Evolutionary conservation across 352 stramenopile species (phyloP), one percentile per base, ranked within the genome.

Genomic region (Pelagophyceae sp.): DNA sequence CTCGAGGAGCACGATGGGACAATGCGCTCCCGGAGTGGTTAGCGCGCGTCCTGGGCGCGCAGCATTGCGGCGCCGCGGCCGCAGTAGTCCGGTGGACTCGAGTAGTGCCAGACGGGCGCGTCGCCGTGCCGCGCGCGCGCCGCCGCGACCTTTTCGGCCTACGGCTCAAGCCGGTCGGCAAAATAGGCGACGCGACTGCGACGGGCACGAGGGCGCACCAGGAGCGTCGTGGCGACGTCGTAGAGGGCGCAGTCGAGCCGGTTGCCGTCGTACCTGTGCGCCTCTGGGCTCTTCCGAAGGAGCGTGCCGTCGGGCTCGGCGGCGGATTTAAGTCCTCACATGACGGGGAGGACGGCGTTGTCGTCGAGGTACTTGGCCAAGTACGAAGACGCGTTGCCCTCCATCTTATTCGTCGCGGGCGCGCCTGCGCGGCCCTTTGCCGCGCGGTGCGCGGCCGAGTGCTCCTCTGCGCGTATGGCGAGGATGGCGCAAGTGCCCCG

Each of bases 241-340:
- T 74, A 74, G 35, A 74, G 38, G 2, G 31, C 33, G 67, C 67
- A 74, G 67, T 74, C 67, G 67, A 74, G 67, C 20, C 5, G 11
- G 67, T 74, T 74, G 67, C 67, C 67, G 35, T 74, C 67, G 67
- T 74, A 74, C 5, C 23, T 67, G 58, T 6, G 23, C 45, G 11
- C 45, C 11, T 54, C 11, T 54, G 45, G 45, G 45, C 23, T 23
- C 45, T 54, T 23, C 11, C 11, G 45, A 23, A 54, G 45, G 45
- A 54, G 45, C n/a, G n/a, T n/a, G n/a, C 23, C 45, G 45, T 54
- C 45, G 45, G 11, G 45, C 11, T 11, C 11, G 11, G 45, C 45
- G 23, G 23, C 45, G 11, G 23, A 23, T 54, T 23, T 54, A 54
- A 11, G 11, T 54, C 11, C 45, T 54, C 45, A 54, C 45, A 71